Evolutionary conservation across 371 early-diverging fungal genomes (phyloP).

Genomic region (Mycotypha africana): DNA sequence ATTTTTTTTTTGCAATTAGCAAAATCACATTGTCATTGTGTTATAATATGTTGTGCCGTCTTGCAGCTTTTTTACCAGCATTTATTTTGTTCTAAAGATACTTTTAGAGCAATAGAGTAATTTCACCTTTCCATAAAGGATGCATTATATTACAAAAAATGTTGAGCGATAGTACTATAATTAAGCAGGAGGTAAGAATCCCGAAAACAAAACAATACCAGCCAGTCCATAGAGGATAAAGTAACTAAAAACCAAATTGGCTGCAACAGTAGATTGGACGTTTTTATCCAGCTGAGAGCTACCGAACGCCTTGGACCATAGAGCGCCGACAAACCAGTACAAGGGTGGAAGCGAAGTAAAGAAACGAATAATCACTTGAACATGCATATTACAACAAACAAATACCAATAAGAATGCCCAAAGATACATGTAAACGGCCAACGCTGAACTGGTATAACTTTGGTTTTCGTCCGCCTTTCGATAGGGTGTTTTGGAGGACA

Average conservation of each 20-base stretch:
- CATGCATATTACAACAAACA: conserved; percentile 74
- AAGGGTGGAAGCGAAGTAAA: conserved; percentile 78
- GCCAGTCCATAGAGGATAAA: conserved; percentile 65
- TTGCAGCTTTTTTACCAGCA: no score
- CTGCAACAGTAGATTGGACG: conserved; percentile 7
- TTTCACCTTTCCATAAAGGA: no score
- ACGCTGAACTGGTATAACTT: conserved; percentile 5
- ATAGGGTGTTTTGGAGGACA: background rate
- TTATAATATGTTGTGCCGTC: no score
- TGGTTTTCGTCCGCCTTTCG: background rate
- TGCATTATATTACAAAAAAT: no score
- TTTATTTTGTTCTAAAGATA: no score
- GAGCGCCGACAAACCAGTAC: conserved; percentile 77
- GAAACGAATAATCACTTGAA: conserved; percentile 87
- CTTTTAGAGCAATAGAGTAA: no score
- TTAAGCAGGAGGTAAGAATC: conserved; percentile 83
- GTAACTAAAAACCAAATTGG: conserved; percentile 45
- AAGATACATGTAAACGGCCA: conserved; percentile 55
- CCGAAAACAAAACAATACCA: conserved; percentile 73
- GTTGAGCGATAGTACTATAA: no score
- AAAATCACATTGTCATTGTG: no score
- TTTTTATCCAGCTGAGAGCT: conserved; percentile 1
- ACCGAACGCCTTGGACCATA: conserved; percentile 26
- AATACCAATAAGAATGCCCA: conserved; percentile 62
- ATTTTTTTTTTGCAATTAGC: no score